These are phyloP conservation scores for Aspergillus sclerotiicarbonarius DNA, from an alignment of 495 filamentous ascomycete genomes.

Conservation along the genomic window DNA sequence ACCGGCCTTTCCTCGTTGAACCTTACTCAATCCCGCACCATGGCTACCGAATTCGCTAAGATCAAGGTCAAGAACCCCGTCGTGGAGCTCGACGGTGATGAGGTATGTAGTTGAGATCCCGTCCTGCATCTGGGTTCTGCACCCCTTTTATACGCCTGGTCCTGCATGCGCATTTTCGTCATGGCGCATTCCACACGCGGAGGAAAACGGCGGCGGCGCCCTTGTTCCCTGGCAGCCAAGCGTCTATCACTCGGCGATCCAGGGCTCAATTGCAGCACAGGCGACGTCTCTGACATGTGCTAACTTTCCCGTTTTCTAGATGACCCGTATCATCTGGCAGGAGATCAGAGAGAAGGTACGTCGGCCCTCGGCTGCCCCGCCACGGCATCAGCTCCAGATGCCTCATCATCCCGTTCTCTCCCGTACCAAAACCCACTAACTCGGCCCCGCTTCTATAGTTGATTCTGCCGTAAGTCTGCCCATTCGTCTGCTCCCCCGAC, in stretches of 20 bases:
- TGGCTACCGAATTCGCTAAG: conserved; percentile 57
- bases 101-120: conserved; percentile 44
- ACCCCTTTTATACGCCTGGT: conserved; percentile 30
- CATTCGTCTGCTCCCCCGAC: background rate
- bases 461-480: conserved; percentile 69
- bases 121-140: background rate
- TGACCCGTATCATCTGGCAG: conserved; percentile 99
- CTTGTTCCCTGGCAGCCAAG: conserved; percentile 13
- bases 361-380: conserved; percentile 15
- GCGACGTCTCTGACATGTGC: conserved; percentile 20
- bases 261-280: conserved; percentile 9
- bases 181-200: conserved; percentile 29
- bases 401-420: conserved; percentile 11
- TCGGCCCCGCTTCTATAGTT: conserved; percentile 51
- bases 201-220: conserved; percentile 32
- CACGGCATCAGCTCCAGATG: conserved; percentile 8
- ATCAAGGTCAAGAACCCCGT: conserved; percentile 98
- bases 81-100: conserved; percentile 96
- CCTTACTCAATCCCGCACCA: conserved; percentile 41
- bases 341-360: conserved; percentile 90
- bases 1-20: conserved; percentile 32
- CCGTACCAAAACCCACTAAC: conserved; percentile 12
- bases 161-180: conserved; percentile 29
- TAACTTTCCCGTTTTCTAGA: conserved; percentile 45
- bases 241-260: conserved; percentile 21